Conservation (phyloP, 176 grass and related monocot species). For the Pharus latifolius region DNA sequence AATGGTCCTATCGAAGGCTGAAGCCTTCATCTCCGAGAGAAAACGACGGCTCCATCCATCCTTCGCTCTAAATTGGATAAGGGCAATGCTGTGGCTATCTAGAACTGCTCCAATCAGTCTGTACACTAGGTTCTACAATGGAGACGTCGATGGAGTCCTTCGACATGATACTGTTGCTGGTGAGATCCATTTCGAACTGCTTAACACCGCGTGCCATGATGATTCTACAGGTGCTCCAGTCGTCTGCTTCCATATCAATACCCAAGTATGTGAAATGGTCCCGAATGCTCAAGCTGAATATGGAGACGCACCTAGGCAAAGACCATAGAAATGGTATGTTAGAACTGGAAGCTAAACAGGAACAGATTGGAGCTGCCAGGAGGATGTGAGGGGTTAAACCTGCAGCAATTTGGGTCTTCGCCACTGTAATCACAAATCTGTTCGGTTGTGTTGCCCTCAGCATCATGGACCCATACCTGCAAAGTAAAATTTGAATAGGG, state of each 20-base stretch:
- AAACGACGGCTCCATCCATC: neutral
- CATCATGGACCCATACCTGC: constrained; percentile 56
- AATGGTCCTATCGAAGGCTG: neutral
- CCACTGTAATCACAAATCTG: constrained; percentile 46
- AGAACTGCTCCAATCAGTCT: constrained; percentile 19
- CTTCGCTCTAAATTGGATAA: neutral
- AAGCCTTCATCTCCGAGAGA: neutral
- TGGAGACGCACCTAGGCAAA: constrained; percentile 20
- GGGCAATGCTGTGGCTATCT: neutral
- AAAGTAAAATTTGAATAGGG: constrained; percentile 5
- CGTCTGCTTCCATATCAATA: constrained; percentile 58
- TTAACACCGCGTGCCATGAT: constrained; percentile 25
- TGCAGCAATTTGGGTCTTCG: constrained; percentile 57
- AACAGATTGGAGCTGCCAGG: neutral
- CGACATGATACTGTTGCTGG: constrained; percentile 42
- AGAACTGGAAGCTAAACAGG: neutral
- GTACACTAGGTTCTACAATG: constrained; percentile 22
- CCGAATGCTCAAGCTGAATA: constrained; percentile 39
- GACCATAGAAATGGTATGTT: neutral
- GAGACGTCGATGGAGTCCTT: constrained; percentile 10
- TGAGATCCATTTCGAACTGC: constrained; percentile 28
- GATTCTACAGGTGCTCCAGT: constrained; percentile 84
- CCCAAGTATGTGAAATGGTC: constrained; percentile 80
- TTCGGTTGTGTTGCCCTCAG: constrained; percentile 28
- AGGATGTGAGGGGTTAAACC: constrained; percentile 10